These are phyloP conservation scores for Persicaria maculosa DNA, from an alignment of 148 eudicot genomes.

Conservation along the genomic window DNA sequence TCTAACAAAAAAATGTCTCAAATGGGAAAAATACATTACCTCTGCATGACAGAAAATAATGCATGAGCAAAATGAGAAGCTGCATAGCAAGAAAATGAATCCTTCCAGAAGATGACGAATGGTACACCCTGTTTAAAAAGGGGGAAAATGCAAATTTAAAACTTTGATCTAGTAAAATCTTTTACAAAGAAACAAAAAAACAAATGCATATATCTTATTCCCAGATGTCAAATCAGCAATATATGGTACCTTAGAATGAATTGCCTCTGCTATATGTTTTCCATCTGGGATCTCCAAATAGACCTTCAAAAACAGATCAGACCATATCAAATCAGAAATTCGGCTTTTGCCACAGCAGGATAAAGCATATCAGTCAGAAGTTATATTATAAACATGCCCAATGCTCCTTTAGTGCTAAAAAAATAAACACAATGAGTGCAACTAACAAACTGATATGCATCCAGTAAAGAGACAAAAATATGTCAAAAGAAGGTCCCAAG, in stretches of 20 bases:
- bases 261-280: slow-evolving; percentile 59
- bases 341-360: background rate
- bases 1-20: background rate
- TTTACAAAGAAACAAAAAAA: slow-evolving; percentile 2
- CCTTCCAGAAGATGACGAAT: slow-evolving; percentile 81
- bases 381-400: background rate
- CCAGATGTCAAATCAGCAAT: slow-evolving; percentile 8
- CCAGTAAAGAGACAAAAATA: background rate
- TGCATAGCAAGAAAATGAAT: slow-evolving; percentile 48
- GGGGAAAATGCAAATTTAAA: background rate
- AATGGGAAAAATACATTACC: slow-evolving; percentile 32
- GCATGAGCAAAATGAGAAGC: slow-evolving; percentile 89
- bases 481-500: background rate
- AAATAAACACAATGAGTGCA: background rate
- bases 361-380: background rate
- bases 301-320: slow-evolving; percentile 44
- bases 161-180: background rate
- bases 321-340: slow-evolving; percentile 7
- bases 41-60: slow-evolving; percentile 74
- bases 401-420: background rate
- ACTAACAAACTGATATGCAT: background rate
- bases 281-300: slow-evolving; percentile 87
- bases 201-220: background rate
- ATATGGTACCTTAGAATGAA: slow-evolving; percentile 48
- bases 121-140: slow-evolving; percentile 66